phyloP scores from a whole-genome alignment of 495 filamentous ascomycete species.

The Podospora tetraspora region DNA sequence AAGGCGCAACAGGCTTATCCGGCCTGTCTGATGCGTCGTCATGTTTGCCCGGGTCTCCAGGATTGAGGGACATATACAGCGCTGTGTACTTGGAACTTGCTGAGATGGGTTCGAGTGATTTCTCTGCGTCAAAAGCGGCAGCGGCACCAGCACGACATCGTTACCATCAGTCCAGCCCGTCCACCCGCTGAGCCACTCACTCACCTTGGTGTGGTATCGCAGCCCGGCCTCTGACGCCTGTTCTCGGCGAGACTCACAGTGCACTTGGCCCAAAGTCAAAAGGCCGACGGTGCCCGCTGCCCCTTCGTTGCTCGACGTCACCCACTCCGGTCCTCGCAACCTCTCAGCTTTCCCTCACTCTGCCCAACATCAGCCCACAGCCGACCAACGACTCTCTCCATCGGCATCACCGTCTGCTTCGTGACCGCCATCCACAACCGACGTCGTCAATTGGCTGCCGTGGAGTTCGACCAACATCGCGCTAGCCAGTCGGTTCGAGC shows the following conservation, averaged over 20 bases:
- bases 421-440: not conserved
- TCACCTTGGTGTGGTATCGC: constrained; percentile 5
- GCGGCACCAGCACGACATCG: not conserved
- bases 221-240: constrained; percentile 4
- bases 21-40: not conserved
- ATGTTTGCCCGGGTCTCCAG: not conserved
- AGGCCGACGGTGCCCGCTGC: not conserved
- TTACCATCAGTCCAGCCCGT: not conserved
- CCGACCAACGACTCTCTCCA: not conserved
- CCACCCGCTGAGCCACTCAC: not conserved
- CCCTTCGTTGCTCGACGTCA: not conserved
- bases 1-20: not conserved
- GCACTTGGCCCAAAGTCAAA: not conserved
- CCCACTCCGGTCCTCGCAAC: not conserved
- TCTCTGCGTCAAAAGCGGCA: not conserved
- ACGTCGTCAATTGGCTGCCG: not conserved
- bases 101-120: not conserved
- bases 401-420: not conserved
- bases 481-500: not conserved
- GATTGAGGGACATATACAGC: not conserved
- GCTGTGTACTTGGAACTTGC: not conserved
- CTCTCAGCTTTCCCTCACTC: not conserved
- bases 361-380: not conserved
- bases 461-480: not conserved
- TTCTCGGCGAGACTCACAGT: constrained; percentile 7